Evolutionary conservation across 495 filamentous ascomycete species (phyloP).

Genomic region (Podospora australis): DNA sequence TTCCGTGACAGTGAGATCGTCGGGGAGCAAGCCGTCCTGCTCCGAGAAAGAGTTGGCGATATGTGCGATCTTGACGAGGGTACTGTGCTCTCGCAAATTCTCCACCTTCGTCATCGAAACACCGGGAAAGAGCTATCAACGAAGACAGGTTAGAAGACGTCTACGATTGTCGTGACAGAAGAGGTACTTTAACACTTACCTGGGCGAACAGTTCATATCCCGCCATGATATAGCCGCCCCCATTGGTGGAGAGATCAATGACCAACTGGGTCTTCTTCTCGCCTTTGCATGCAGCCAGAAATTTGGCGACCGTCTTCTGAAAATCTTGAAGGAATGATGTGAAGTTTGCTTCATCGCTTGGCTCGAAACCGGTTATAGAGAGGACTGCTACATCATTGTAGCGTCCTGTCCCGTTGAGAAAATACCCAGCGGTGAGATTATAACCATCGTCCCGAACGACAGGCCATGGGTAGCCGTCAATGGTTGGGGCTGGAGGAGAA

Average conservation of each 20-base stretch:
- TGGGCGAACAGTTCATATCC: conserved; percentile 38
- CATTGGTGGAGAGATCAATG: conserved; percentile 52
- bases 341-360: conserved; percentile 3
- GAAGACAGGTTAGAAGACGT: neutral
- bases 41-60: neutral
- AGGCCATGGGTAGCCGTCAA: conserved; percentile 17
- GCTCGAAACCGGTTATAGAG: conserved; percentile 19
- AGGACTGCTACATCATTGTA: conserved; percentile 38
- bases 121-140: conserved; percentile 29
- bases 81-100: conserved; percentile 25
- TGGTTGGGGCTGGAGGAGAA: conserved; percentile 7
- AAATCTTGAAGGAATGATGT: conserved; percentile 30
- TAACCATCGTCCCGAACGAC: conserved; percentile 16
- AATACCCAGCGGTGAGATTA: conserved; percentile 29
- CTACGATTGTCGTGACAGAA: neutral
- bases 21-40: neutral
- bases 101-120: conserved; percentile 22
- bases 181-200: conserved; percentile 18
- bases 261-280: conserved; percentile 44
- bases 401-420: conserved; percentile 31
- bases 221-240: conserved; percentile 43
- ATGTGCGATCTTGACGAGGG: conserved; percentile 18
- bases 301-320: conserved; percentile 30
- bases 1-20: neutral
- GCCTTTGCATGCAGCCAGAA: conserved; percentile 30